These are phyloP conservation scores for Silene uniflora DNA, from an alignment of 148 eudicot species.

Conservation along the genomic window DNA sequence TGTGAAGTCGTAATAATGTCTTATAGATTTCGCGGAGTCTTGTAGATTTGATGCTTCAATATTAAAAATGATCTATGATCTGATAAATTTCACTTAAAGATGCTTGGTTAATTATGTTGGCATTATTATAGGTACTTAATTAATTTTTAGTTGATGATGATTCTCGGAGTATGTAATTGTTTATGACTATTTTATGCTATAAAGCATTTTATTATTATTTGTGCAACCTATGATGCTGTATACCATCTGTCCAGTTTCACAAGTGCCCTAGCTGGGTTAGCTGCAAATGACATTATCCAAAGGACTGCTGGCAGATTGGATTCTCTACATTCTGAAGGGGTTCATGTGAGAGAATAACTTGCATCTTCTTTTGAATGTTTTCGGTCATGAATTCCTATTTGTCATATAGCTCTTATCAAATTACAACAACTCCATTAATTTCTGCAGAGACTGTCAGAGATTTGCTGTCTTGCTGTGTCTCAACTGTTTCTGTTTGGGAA, in stretches of 20 bases:
- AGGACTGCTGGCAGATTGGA: slow-evolving; percentile 87
- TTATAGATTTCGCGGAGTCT: background rate
- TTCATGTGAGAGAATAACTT: slow-evolving; percentile 66
- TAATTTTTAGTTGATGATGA: slow-evolving; percentile 1
- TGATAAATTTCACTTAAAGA: background rate
- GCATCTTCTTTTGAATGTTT: slow-evolving; percentile 1
- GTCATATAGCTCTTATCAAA: background rate
- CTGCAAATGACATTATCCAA: slow-evolving; percentile 74
- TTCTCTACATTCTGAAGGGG: slow-evolving; percentile 95
- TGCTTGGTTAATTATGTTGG: background rate
- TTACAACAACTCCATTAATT: slow-evolving; percentile 4
- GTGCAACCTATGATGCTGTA: slow-evolving; percentile 9
- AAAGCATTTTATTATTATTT: background rate
- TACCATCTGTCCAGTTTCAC: slow-evolving; percentile 56
- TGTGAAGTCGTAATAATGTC: background rate
- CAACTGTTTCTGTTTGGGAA: slow-evolving; percentile 85
- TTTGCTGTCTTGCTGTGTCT: slow-evolving; percentile 82
- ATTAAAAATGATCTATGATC: background rate
- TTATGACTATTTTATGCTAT: too few relatives aligned
- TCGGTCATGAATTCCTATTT: background rate
- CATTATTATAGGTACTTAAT: slow-evolving; percentile 4
- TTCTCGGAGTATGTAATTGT: background rate
- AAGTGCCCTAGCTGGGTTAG: slow-evolving; percentile 63
- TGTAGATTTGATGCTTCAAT: background rate
- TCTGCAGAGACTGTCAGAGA: slow-evolving; percentile 85